phyloP scores from a whole-genome alignment of 1,139 yeast species.

The Taphrina communis region DNA sequence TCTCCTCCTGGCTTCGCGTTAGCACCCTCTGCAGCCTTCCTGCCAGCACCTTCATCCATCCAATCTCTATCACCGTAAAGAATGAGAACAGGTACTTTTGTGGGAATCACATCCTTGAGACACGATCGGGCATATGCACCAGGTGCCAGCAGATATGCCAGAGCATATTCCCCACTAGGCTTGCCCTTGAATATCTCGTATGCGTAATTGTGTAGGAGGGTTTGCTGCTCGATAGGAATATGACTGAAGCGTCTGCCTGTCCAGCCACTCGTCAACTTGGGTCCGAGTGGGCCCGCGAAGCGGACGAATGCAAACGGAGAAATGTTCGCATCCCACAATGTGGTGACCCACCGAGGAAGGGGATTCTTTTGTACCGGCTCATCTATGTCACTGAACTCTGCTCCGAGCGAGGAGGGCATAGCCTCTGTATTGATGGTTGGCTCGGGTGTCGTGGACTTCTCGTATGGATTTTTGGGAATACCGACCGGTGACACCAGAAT shows the following conservation, averaged over 20 bases:
- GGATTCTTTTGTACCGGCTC: slow-evolving; percentile 46
- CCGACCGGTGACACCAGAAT: slow-evolving; percentile 90
- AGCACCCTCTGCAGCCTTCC: slow-evolving; percentile 57
- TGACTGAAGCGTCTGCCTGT: slow-evolving; percentile 53
- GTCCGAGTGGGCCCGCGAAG: slow-evolving; percentile 54
- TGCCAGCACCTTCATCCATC: slow-evolving; percentile 81
- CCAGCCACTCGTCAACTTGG: slow-evolving; percentile 55
- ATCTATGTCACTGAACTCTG: slow-evolving; percentile 44
- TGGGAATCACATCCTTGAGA: slow-evolving; percentile 61
- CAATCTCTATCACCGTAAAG: slow-evolving; percentile 85
- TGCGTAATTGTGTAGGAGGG: slow-evolving; percentile 61
- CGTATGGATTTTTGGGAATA: slow-evolving; percentile 72
- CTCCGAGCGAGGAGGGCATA: slow-evolving; percentile 23
- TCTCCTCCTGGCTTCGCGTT: slow-evolving; percentile 46
- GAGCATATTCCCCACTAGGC: slow-evolving; percentile 69
- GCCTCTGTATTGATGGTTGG: slow-evolving; percentile 40
- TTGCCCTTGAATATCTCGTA: slow-evolving; percentile 66
- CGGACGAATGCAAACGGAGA: slow-evolving; percentile 55
- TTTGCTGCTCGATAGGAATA: slow-evolving; percentile 48
- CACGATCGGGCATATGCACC: slow-evolving; percentile 82
- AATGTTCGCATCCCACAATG: slow-evolving; percentile 54
- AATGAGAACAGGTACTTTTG: slow-evolving; percentile 60
- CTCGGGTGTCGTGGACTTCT: slow-evolving; percentile 58
- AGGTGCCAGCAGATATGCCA: slow-evolving; percentile 70
- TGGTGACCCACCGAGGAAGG: slow-evolving; percentile 49